Evolutionary conservation across 225 moss, liverwort and hornwort genomes (phyloP), one percentile per base, ranked within the genome.

Genomic region (Neckera pumila): DNA sequence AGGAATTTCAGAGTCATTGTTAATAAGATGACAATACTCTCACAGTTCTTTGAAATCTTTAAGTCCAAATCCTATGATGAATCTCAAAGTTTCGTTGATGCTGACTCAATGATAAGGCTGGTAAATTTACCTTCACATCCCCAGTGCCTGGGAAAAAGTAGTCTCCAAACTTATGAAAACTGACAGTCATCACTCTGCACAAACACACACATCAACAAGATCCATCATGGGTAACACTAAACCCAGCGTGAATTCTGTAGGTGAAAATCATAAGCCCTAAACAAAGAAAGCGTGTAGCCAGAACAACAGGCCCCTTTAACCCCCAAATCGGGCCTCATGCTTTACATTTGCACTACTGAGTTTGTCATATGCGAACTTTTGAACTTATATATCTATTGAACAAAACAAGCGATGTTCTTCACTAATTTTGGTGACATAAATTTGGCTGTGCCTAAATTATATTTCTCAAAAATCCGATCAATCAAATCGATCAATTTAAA

Each of bases 121-220:
- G 34, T 78, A 60, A 56, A 49, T 88, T 87, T 90, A 96, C 98
- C 93, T 98, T 98, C 67, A 99, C 93, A 90, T 99, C 97, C 58
- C 98, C 98, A 45, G 97, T 97, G 87, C 98, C 98, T 7, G 98
- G 98, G 53, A 99, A 98, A 83, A 98, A 99, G 77, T 91, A 91
- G 90, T 96, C 97, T 28, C 98, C 98, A 88, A 91, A 99, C 91
- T 99, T 99, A 77, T 99, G 98, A 87, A 99, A 99, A 91, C 96
- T 96, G 28, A 96, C 98, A 10, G 98, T 99, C 98, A 99, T 97
- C 49, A 99, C 98, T 92, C 98, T 98, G 93, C 89, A 91, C 61
- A 89, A 45, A 42, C 40, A 51, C 73, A 71, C 47, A 69, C 87
- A 86, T 57, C 72, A 23, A 70, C 60, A 86, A 80, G 51, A 86